Base-by-base conservation (phyloP, 768 basidiomycete genomes). In the Boletus rufocinnamomeus region DNA sequence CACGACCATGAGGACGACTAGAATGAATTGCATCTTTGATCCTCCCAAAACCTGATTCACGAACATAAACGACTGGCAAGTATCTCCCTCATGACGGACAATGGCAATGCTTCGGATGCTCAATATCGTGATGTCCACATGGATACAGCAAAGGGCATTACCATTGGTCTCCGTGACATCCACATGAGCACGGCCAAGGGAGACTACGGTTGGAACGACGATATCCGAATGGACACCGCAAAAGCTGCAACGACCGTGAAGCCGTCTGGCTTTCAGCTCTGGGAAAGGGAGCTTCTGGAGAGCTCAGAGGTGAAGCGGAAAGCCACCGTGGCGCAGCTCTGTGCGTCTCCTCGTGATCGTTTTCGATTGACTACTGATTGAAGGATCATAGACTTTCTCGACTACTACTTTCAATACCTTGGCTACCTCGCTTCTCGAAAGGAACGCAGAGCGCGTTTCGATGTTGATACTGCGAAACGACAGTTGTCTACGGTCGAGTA, bases 351-450 rank as follows among this genome's bases (percentile, higher is more conserved):
- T 57, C 27, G 56, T 51, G 59, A 51, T 56, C 10, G 9, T 52
- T 28, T 32, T 19, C 50, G 63, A 62, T 62, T 61, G 34, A 34
- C 48, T 25, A 21, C 16, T 58, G 57, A 59, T 67, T 41, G 40
- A 63, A 52, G 32, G 50, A 55, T 46, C 55, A 35, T 63, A 95
- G 94, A 92, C 78, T 98, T 98, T 76, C 84, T 97, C 51, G 96
- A 98, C 74, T 98, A 99, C 72, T 99, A 99, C 77, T 99, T 99
- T 72, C 93, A 98, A 70, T 83, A 86, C 1, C 82, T 99, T 38
- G 93, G 93, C 19, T 98, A 98, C 74, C 81, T 98, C 58, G 85
- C 89, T 9, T 75, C 88, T 21, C 85, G 97, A 27, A 95, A 93
- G 71, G 87, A 93, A 47, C 87, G 97, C 27, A 83, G 94, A 30